Base-by-base conservation (phyloP, 805 yeast genomes). In the Cyberlindnera bimundalis region DNA sequence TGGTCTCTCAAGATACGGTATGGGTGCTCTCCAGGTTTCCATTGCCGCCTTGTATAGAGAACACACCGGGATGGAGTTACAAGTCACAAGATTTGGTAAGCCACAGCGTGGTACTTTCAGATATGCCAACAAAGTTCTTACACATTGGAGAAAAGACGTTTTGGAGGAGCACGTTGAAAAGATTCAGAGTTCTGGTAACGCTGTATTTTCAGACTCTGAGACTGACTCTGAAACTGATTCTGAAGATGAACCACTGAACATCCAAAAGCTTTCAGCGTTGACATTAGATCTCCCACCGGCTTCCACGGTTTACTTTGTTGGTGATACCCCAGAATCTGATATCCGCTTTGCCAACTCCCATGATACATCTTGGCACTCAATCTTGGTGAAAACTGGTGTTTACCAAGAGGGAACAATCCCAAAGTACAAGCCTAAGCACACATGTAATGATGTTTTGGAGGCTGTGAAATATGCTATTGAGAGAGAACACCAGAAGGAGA, bases 11-110 rank as follows among this genome's bases (percentile, higher is more conserved):
- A 73, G 96, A 59, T 86, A 88, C 59, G 96, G 96, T 46, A 89
- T 88, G 95, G 96, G 96, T 45, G 96, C 96, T 4, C 70, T 88
- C 49, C 96, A 87, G 62, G 89, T 85, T 29, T 83, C 95, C 16
- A 79, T 87, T 56, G 89, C 90, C 41, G 93, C 95, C 0, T 69
- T 88, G 43, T 88, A 79, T 65, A 76, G 81, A 59, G 95, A 86
- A 55, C 88, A 83, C 56, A 86, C 96, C 2, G 95, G 95, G 43
- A 74, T 72, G 49, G 90, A 84, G 52, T 70, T 88, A 52, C 78
- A 79, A 56, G 90, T 84, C 33, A 84, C 84, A 37, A 70, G 95
- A 58, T 88, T 85, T 56, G 96, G 96, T 57, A 88, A 88, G 63
- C 96, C 96, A 1, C 93, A 88, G 60, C 72, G 81, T 51, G 90